These are phyloP conservation scores for Conringia planisiliqua DNA, from an alignment of 345 rosid species.

Conservation along the genomic window DNA sequence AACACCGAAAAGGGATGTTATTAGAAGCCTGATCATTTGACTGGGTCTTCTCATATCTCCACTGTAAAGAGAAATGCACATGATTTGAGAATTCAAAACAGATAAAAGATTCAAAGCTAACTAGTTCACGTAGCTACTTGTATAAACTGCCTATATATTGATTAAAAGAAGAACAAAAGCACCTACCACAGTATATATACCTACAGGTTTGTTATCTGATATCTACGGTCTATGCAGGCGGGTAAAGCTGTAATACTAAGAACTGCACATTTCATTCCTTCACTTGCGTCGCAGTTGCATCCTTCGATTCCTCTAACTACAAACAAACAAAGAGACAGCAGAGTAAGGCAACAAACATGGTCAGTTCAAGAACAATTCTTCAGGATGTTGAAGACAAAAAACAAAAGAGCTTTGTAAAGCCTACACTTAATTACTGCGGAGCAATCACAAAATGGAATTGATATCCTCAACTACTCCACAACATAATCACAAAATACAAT, in stretches of 20 bases:
- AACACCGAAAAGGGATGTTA: slow-evolving; percentile 62
- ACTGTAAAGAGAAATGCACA: slow-evolving; percentile 32
- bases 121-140: neutral
- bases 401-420: neutral
- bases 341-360: neutral
- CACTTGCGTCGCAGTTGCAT: neutral
- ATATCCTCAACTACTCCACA: neutral
- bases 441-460: neutral
- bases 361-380: neutral
- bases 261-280: slow-evolving; percentile 1
- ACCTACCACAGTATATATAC: neutral
- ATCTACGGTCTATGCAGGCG: neutral
- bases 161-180: neutral
- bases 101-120: neutral
- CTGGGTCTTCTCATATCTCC: slow-evolving; percentile 56
- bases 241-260: neutral
- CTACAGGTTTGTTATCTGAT: neutral
- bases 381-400: neutral
- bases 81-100: neutral
- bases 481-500: neutral
- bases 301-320: neutral
- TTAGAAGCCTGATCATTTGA: slow-evolving; percentile 70
- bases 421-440: neutral
- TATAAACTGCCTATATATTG: neutral
- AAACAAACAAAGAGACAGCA: neutral